phyloP scores from a whole-genome alignment of 257 asterid genomes.

The Petunia secreta region DNA sequence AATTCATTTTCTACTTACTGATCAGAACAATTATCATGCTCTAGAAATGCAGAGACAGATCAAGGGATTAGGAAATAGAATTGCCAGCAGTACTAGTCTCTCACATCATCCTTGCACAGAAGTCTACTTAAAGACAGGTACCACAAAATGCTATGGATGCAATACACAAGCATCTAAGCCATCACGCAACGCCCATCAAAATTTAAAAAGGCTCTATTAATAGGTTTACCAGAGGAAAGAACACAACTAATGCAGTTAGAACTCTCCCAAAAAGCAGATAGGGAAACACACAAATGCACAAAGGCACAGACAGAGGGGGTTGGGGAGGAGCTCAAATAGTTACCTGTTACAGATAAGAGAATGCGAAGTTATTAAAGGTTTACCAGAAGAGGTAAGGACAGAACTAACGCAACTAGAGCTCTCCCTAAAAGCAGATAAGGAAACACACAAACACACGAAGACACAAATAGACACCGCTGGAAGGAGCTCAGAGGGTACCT shows the following conservation, averaged over 20 bases:
- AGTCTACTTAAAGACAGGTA: background rate
- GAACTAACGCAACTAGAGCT: too few species aligned
- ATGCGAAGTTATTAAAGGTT: conserved; percentile 55
- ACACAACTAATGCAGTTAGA: background rate
- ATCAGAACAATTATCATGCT: background rate
- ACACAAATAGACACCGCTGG: too few species aligned
- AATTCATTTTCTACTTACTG: background rate
- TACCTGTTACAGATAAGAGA: conserved; percentile 97
- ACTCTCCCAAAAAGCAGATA: background rate
- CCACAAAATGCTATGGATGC: background rate
- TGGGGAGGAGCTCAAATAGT: conserved; percentile 20
- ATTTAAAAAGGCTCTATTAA: background rate
- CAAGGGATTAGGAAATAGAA: conserved; percentile 1
- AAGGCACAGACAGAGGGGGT: background rate
- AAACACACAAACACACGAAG: too few species aligned
- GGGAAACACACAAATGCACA: background rate
- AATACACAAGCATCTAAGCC: background rate
- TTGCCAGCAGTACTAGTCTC: background rate
- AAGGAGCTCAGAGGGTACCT: conserved; percentile 52
- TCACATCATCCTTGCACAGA: background rate
- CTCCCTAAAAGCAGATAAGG: too few species aligned
- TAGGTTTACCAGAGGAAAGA: background rate
- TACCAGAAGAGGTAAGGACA: too few species aligned
- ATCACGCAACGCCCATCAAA: background rate
- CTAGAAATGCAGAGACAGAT: background rate